phyloP scores from a whole-genome alignment of 345 rosid genomes.

The Euphorbia peplus region DNA sequence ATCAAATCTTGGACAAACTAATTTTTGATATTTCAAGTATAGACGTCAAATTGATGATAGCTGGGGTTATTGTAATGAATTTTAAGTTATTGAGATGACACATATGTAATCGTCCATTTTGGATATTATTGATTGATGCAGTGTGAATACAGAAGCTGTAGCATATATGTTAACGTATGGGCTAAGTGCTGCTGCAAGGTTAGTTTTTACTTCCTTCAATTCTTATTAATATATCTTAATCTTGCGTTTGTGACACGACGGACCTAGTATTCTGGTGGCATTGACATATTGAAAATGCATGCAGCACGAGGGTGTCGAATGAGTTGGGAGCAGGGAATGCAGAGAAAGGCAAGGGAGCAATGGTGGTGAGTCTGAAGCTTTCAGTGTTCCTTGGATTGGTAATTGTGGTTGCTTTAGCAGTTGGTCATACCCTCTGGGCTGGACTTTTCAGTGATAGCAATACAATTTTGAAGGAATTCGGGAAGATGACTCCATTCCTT shows the following conservation, averaged over 20 bases:
- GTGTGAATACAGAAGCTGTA: conserved; percentile 57
- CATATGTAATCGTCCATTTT: not conserved
- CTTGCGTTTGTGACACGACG: too few species aligned
- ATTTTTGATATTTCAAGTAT: too few species aligned
- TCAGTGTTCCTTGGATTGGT: conserved; percentile 46
- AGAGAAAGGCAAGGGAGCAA: conserved; percentile 12
- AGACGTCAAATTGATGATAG: too few species aligned
- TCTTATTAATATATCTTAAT: too few species aligned
- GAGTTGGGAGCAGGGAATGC: conserved; percentile 63
- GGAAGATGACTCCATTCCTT: conserved; percentile 54
- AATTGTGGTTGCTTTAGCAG: conserved; percentile 36
- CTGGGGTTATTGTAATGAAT: too few species aligned
- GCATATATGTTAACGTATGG: conserved; percentile 70
- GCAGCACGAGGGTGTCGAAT: conserved; percentile 81
- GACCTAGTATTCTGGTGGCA: too few species aligned
- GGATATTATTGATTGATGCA: too few species aligned
- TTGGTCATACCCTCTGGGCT: conserved; percentile 62
- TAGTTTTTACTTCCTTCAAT: conserved; percentile 2
- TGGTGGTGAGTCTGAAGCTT: conserved; percentile 15
- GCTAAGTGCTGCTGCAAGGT: conserved; percentile 85
- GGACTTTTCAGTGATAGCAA: conserved; percentile 47
- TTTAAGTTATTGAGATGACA: too few species aligned
- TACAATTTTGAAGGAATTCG: conserved; percentile 40
- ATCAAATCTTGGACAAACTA: too few species aligned
- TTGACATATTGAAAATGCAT: too few species aligned